phyloP scores from a whole-genome alignment of 805 yeast species.

The Ogataea sp. region DNA sequence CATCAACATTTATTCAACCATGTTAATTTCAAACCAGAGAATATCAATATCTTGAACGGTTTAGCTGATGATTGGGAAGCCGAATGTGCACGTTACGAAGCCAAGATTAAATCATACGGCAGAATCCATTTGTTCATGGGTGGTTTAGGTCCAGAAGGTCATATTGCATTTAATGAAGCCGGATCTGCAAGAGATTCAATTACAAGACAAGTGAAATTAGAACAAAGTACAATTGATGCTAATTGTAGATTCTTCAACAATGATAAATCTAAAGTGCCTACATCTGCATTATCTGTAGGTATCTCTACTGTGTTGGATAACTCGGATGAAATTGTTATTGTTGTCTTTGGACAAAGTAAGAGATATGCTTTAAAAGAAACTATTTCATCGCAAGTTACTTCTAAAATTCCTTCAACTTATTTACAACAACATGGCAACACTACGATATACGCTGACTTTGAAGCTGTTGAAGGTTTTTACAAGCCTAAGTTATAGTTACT shows the following conservation, averaged over 20 bases:
- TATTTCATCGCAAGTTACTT: constrained; percentile 29
- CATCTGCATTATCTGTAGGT: constrained; percentile 44
- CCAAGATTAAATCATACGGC: constrained; percentile 37
- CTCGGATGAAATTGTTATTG: constrained; percentile 42
- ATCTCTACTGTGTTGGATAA: constrained; percentile 49
- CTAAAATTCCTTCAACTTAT: constrained; percentile 41
- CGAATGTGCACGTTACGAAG: constrained; percentile 43
- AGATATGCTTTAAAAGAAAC: constrained; percentile 39
- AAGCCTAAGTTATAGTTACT: constrained; percentile 1
- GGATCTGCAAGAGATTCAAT: constrained; percentile 38
- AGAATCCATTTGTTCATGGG: constrained; percentile 48
- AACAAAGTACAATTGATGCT: constrained; percentile 41
- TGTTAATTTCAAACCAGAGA: constrained; percentile 41
- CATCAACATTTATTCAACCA: constrained; percentile 46
- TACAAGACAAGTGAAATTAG: constrained; percentile 41
- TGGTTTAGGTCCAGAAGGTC: constrained; percentile 56
- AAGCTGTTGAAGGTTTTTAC: constrained; percentile 25
- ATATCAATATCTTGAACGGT: constrained; percentile 50
- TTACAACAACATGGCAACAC: constrained; percentile 40
- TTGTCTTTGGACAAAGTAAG: constrained; percentile 43
- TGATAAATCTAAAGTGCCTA: constrained; percentile 40
- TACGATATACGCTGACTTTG: constrained; percentile 38
- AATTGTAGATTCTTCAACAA: constrained; percentile 45
- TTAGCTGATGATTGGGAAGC: constrained; percentile 32
- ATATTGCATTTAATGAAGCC: constrained; percentile 51